phyloP scores from a whole-genome alignment of 2,329 filamentous ascomycete genomes.

The Aspergillus pseudoviridinutans region DNA sequence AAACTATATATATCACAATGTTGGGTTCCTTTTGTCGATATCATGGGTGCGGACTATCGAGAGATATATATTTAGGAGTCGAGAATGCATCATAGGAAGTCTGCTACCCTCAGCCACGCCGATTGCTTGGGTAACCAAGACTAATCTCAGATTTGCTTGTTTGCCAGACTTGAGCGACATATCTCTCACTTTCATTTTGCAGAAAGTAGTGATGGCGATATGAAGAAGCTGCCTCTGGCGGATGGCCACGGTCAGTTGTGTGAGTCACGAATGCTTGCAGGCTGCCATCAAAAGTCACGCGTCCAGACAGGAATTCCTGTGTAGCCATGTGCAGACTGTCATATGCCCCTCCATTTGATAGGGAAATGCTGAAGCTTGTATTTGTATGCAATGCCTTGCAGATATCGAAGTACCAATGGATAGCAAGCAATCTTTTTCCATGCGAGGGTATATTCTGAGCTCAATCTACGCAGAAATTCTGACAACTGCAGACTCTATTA shows the following conservation, averaged over 20 bases:
- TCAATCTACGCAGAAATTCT: neutral
- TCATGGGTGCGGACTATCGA: neutral
- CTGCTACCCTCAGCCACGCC: neutral
- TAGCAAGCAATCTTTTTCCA: neutral
- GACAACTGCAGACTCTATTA: neutral
- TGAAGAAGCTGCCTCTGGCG: neutral
- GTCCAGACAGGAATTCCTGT: conserved; percentile 10
- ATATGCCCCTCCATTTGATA: conserved; percentile 1
- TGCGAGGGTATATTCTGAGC: neutral
- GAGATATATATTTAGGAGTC: neutral
- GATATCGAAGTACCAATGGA: neutral
- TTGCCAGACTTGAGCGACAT: neutral
- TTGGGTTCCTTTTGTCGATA: neutral
- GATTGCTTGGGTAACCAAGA: neutral
- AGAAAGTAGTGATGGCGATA: neutral
- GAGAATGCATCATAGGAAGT: too few species aligned
- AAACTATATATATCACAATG: neutral
- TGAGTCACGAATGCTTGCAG: conserved; percentile 9
- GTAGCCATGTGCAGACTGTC: neutral
- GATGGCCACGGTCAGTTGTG: conserved; percentile 13
- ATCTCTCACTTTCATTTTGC: neutral
- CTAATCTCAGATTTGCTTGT: neutral
- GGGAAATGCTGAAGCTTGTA: neutral
- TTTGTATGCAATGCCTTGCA: neutral
- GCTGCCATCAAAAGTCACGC: conserved; percentile 10